Conservation (phyloP, 1,284 basidiomycete species). For the Entoloma clypeatum region DNA sequence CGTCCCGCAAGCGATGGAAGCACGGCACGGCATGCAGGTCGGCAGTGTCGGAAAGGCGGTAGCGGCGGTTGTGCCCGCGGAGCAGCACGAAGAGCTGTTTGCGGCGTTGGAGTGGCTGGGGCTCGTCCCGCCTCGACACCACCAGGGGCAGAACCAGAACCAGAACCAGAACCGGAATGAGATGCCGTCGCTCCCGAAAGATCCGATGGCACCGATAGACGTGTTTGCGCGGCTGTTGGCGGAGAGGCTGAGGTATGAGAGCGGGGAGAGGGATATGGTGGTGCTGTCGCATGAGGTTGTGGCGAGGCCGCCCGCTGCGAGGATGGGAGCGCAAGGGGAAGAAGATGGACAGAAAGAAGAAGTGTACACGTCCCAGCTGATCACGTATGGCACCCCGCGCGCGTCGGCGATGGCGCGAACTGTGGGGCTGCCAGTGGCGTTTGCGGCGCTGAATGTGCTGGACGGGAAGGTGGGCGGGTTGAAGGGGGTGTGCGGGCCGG, state of each 20-base stretch:
- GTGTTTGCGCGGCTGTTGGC: conserved; percentile 76
- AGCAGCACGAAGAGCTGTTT: conserved; percentile 34
- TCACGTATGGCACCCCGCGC: conserved; percentile 63
- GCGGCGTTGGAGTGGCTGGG: conserved; percentile 62
- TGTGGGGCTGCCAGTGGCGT: conserved; percentile 82
- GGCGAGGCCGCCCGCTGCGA: conserved; percentile 35
- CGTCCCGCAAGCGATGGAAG: too few species aligned
- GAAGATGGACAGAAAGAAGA: conserved; percentile 30
- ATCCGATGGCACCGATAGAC: conserved; percentile 63
- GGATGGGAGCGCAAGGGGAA: too few species aligned
- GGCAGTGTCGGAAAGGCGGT: too few species aligned
- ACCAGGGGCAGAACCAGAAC: conserved; percentile 19
- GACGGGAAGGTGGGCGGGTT: conserved; percentile 62
- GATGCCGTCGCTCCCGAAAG: conserved; percentile 47
- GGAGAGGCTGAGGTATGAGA: conserved; percentile 69
- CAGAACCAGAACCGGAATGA: too few species aligned
- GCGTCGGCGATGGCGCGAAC: conserved; percentile 86
- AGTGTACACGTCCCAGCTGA: conserved; percentile 72
- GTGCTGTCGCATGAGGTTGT: conserved; percentile 85
- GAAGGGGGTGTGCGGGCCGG: conserved; percentile 68
- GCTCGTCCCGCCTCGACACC: conserved; percentile 33
- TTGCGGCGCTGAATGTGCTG: conserved; percentile 70
- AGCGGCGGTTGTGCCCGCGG: conserved; percentile 34
- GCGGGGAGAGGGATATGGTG: conserved; percentile 82
- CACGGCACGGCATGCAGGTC: too few species aligned